These are phyloP conservation scores for Trametes maxima DNA, from an alignment of 768 basidiomycete species.

Conservation along the genomic window DNA sequence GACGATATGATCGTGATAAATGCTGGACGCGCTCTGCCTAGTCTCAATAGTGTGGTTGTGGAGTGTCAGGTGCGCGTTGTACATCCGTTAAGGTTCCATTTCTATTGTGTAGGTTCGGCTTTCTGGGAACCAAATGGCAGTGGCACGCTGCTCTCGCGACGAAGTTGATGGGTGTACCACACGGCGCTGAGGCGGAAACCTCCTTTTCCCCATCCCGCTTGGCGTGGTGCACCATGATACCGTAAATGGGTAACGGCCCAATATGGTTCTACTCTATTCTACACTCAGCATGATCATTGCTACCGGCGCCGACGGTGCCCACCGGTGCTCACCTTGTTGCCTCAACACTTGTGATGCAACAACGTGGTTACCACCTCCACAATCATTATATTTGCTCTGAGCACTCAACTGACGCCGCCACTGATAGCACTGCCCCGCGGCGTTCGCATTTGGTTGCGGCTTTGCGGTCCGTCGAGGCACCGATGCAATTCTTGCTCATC, in stretches of 20 bases:
- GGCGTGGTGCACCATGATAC: neutral
- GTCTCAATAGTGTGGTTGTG: no score
- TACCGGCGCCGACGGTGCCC: neutral
- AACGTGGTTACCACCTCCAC: no score
- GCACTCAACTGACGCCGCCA: no score
- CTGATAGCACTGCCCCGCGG: no score
- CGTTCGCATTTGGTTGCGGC: no score
- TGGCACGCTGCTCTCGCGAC: neutral
- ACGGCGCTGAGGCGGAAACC: neutral
- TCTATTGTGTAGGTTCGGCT: neutral
- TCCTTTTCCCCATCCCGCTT: neutral
- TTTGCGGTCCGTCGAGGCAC: no score
- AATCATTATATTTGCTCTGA: no score
- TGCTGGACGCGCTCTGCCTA: neutral
- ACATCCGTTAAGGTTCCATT: no score
- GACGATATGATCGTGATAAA: neutral
- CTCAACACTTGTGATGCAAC: neutral
- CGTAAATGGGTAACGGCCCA: neutral
- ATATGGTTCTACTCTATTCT: no score
- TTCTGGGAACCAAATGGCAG: neutral
- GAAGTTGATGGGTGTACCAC: neutral
- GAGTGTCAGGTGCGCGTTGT: no score
- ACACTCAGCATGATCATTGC: no score
- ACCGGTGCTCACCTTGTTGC: neutral
- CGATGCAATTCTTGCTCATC: no score